Percentiles rank a stretch among this genome's conserved stretches.
These are phyloP conservation scores for Noccaea bulbosa DNA, from an alignment of 345 rosid species.

Conservation along the genomic window DNA sequence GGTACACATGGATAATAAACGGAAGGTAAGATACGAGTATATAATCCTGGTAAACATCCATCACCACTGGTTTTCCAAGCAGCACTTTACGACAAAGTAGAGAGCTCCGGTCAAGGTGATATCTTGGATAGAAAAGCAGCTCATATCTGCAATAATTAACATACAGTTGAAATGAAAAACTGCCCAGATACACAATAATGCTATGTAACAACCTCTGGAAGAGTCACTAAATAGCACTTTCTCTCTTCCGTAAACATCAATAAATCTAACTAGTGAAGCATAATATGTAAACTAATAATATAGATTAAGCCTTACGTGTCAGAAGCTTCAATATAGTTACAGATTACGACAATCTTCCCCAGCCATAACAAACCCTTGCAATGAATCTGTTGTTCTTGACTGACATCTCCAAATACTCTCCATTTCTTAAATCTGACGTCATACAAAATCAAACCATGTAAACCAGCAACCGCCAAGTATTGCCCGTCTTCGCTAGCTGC, in stretches of 20 bases:
- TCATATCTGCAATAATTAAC: slow-evolving; percentile 66
- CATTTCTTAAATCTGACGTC: slow-evolving; percentile 83
- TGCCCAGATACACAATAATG: slow-evolving; percentile 1
- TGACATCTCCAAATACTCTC: slow-evolving; percentile 95
- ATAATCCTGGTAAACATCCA: slow-evolving; percentile 89
- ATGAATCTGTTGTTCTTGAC: slow-evolving; percentile 93
- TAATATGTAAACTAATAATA: slow-evolving; percentile 25
- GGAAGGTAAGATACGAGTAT: slow-evolving; percentile 90
- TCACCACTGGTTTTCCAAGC: slow-evolving; percentile 93
- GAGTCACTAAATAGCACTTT: slow-evolving; percentile 2
- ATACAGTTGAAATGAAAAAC: slow-evolving; percentile 12
- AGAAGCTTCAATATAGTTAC: slow-evolving; percentile 83
- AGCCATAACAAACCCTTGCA: slow-evolving; percentile 96
- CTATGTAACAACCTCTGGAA: slow-evolving; percentile 7
- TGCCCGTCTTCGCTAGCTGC: slow-evolving; percentile 98
- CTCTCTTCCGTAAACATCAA: slow-evolving; percentile 7
- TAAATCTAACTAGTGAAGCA: slow-evolving; percentile 12
- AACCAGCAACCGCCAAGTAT: slow-evolving; percentile 95
- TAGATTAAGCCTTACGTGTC: slow-evolving; percentile 62
- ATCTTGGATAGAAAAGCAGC: slow-evolving; percentile 93
- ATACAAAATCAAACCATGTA: slow-evolving; percentile 87
- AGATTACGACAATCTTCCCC: slow-evolving; percentile 89
- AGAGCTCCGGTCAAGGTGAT: slow-evolving; percentile 96
- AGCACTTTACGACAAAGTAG: slow-evolving; percentile 83
- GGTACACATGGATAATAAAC: slow-evolving; percentile 90